Evolutionary conservation across 225 moss, liverwort and hornwort species (phyloP), one percentile per base, ranked within the genome.

Genomic region (Pleurozium schreberi): DNA sequence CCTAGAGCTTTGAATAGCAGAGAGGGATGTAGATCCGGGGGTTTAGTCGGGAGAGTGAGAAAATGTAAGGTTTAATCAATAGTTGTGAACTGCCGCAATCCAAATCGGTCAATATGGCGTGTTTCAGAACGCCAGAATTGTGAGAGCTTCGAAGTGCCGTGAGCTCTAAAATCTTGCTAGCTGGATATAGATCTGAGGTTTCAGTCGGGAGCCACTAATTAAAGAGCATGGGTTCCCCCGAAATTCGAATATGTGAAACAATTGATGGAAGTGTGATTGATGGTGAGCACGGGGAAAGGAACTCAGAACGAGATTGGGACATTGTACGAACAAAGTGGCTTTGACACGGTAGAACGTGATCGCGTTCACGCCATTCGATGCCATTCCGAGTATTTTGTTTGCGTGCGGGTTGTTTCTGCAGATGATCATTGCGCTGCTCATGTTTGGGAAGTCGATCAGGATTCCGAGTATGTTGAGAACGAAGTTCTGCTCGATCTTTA

Each of bases 391-490:
- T 11, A 92, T 88, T 79, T 91, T 93, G 85, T 94, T 93, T 38
- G 93, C 87, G 0, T 42, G 77, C 15, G 93, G 94, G 8, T 78
- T 94, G 30, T 88, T 92, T 79, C 23, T 93, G 82, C 94, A 94
- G 90, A 94, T 94, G 93, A 74, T 94, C 70, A 94, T 94, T 49
- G 93, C 94, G 43, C 57, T 94, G 10, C 92, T 94, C 50, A 93
- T 94, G 94, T 94, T 94, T 43, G 94, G 94, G 43, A 93, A 94
- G 86, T 93, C 93, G 8, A 92, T 94, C 36, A 87, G 81, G 17
- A 93, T 94, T 38, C 93, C 93, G 9, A 83, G 86, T n/a, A 21
- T 92, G 42, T 47, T 94, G 3, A 78, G 94, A 4, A 94, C 94
- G 18, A 93, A 94, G 86, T 91, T 90, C 76, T 94, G 94, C 75